These are phyloP conservation scores for Chionographis japonica DNA, from an alignment of 106 monocot species.

Conservation along the genomic window DNA sequence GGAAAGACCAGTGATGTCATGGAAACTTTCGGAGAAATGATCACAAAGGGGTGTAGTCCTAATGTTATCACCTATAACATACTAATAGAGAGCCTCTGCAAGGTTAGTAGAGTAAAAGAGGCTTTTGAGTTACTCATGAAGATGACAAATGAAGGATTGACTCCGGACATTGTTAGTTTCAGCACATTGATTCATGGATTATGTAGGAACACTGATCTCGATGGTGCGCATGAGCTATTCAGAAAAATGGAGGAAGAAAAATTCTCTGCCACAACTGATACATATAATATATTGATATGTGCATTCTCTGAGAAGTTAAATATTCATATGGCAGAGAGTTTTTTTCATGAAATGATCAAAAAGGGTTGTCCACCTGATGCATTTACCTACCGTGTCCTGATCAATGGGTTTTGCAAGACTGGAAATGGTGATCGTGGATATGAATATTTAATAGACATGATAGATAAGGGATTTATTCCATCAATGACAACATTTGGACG, in stretches of 20 bases:
- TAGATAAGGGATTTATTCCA: too few relatives aligned
- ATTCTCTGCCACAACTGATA: constrained; percentile 16
- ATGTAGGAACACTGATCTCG: constrained; percentile 29
- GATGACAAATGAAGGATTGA: constrained; percentile 25
- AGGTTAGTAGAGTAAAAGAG: constrained; percentile 11
- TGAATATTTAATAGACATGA: too few relatives aligned
- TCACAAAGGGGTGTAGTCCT: constrained; percentile 25
- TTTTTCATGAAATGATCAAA: constrained; percentile 29
- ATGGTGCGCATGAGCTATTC: constrained; percentile 24
- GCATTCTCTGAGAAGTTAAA: constrained; percentile 25
- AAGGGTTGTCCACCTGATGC: constrained; percentile 22
- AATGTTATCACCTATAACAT: too few relatives aligned
- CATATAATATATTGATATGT: constrained; percentile 37
- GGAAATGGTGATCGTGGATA: constrained; percentile 24
- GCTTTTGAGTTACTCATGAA: constrained; percentile 24
- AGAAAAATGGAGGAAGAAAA: constrained; percentile 24
- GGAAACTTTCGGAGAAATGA: constrained; percentile 38
- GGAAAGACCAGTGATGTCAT: constrained; percentile 27
- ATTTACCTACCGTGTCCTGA: constrained; percentile 28
- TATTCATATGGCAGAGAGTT: constrained; percentile 14
- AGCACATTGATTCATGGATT: constrained; percentile 39
- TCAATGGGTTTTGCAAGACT: constrained; percentile 26
- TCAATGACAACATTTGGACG: too few relatives aligned
- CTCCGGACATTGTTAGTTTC: constrained; percentile 34
- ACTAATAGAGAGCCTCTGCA: constrained; percentile 42